phyloP scores from a whole-genome alignment of 1,284 basidiomycete species.

The Ceratobasidium sp. region DNA sequence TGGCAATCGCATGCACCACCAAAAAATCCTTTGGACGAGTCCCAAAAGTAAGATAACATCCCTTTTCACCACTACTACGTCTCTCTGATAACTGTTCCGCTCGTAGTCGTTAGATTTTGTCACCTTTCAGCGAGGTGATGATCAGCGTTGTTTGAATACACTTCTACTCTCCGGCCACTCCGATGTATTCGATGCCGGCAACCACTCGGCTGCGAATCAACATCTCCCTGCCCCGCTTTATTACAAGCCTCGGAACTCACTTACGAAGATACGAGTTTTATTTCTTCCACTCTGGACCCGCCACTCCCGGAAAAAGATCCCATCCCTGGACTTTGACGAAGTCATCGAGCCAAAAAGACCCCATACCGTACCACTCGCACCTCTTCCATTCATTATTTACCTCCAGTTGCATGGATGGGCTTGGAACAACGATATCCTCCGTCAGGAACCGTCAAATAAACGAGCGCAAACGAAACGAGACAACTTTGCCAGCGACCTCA shows the following conservation, averaged over 20 bases:
- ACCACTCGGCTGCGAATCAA: neutral
- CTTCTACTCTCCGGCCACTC: neutral
- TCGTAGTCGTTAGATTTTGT: slow-evolving; percentile 2
- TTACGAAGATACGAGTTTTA: neutral
- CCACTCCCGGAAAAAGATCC: neutral
- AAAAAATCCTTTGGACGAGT: neutral
- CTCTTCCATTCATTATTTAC: neutral
- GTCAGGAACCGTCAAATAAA: neutral
- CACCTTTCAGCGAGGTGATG: neutral
- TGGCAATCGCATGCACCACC: neutral
- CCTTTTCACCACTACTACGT: neutral
- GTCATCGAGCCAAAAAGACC: neutral
- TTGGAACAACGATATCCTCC: neutral
- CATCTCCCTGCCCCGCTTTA: slow-evolving; percentile 2
- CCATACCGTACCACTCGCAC: slow-evolving; percentile 1
- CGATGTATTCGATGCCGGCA: neutral
- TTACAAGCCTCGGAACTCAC: neutral
- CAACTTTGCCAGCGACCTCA: slow-evolving; percentile 7
- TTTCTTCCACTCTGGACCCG: slow-evolving; percentile 11
- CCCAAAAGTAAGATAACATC: neutral
- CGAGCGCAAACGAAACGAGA: neutral
- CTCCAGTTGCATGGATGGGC: slow-evolving; percentile 19
- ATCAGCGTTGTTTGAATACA: slow-evolving; percentile 1
- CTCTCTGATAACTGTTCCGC: neutral
- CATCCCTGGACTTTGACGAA: neutral